A percentile compares a stretch with the other conserved stretches of the same genome.
phyloP scores from a whole-genome alignment of 78 protist genomes.

The Tieghemostelium lacteum region DNA sequence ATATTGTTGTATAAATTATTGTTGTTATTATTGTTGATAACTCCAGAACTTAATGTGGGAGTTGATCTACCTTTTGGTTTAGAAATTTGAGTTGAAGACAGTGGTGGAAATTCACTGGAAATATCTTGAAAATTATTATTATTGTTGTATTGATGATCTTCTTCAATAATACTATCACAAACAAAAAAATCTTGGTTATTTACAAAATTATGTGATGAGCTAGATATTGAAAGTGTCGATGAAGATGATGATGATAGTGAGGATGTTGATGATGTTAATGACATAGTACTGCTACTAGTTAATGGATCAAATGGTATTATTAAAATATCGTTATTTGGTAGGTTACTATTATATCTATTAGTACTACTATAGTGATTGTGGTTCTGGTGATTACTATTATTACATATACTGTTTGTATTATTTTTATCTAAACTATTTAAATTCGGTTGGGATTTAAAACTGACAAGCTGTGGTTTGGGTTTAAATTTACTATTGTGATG shows the following conservation, averaged over 20 bases:
- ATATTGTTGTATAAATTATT: slow-evolving; percentile 5
- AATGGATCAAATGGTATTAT: too few species aligned
- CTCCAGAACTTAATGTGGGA: background rate
- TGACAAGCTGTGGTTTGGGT: slow-evolving; percentile 40
- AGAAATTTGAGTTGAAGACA: background rate
- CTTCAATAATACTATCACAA: background rate
- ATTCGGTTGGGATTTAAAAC: slow-evolving; percentile 74
- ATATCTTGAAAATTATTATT: background rate
- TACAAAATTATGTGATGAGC: background rate
- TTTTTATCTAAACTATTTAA: slow-evolving; percentile 31
- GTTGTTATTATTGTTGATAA: background rate
- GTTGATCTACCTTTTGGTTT: background rate
- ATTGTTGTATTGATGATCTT: background rate
- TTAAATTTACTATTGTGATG: slow-evolving; percentile 20
- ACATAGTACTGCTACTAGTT: too few species aligned
- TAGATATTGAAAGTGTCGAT: background rate
- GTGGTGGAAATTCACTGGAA: background rate
- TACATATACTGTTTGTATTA: slow-evolving; percentile 1
- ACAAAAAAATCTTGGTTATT: background rate
- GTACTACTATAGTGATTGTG: background rate
- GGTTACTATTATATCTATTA: background rate
- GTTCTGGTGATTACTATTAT: slow-evolving; percentile 1
- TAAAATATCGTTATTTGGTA: background rate
- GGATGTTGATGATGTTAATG: background rate
- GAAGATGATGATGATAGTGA: background rate